phyloP scores from a whole-genome alignment of 768 basidiomycete genomes.

The Leccinum pellstonianum region DNA sequence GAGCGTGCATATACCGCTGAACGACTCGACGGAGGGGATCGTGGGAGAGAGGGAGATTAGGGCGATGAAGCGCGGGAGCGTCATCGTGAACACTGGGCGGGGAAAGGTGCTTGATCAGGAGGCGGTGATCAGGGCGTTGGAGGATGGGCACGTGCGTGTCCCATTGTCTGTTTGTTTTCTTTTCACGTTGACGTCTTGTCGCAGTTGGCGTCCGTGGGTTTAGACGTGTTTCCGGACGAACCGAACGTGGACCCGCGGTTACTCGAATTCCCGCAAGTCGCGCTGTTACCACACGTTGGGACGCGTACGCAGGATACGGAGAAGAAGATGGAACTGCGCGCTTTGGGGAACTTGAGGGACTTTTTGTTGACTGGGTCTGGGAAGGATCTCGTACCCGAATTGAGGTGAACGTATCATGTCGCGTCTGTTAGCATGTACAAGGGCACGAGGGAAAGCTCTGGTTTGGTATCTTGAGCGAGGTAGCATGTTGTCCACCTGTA shows the following conservation, averaged over 20 bases:
- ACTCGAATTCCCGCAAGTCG: constrained; percentile 75
- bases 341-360: constrained; percentile 71
- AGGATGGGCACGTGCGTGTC: constrained; percentile 79
- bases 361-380: constrained; percentile 31
- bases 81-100: constrained; percentile 84
- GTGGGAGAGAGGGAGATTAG: constrained; percentile 77
- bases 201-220: constrained; percentile 47
- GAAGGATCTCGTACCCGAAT: background rate
- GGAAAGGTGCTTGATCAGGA: constrained; percentile 88
- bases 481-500: background rate
- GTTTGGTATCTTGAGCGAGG: background rate
- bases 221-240: constrained; percentile 87
- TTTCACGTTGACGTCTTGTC: background rate
- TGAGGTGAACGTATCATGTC: background rate
- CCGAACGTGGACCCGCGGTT: constrained; percentile 77
- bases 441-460: background rate
- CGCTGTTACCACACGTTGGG: constrained; percentile 90
- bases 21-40: constrained; percentile 64
- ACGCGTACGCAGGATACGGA: constrained; percentile 81
- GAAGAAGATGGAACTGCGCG: constrained; percentile 78
- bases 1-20: constrained; percentile 82
- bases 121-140: constrained; percentile 80
- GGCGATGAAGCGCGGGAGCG: constrained; percentile 70
- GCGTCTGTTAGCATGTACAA: background rate
- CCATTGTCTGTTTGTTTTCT: too few relatives aligned